A percentile compares a stretch with the other conserved stretches of the same genome.
Conservation (phyloP, 2,329 filamentous ascomycete genomes). For the Pyrenophora graminea region DNA sequence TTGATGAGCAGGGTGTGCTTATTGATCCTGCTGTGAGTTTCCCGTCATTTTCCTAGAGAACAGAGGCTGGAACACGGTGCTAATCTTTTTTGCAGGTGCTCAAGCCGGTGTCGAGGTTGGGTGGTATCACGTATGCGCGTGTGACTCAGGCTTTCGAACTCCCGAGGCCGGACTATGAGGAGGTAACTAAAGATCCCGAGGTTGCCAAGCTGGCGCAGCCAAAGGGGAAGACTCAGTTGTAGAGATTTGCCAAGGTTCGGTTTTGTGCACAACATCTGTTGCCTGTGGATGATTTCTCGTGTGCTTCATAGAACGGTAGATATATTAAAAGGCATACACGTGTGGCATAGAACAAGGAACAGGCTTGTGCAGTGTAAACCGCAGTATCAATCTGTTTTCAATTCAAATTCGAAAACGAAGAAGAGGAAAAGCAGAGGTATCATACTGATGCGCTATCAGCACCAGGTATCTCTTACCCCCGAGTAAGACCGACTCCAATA, state of each 20-base stretch:
- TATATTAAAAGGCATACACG: too few relatives aligned
- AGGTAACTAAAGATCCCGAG: constrained; percentile 55
- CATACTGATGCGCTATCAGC: too few relatives aligned
- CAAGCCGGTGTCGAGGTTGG: constrained; percentile 75
- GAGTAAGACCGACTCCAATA: too few relatives aligned
- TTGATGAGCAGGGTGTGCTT: constrained; percentile 75
- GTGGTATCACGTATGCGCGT: constrained; percentile 83
- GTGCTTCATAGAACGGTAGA: too few relatives aligned
- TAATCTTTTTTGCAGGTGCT: constrained; percentile 58
- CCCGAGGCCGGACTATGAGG: constrained; percentile 59
- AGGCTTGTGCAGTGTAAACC: too few relatives aligned
- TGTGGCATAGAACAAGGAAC: too few relatives aligned
- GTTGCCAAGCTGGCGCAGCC: constrained; percentile 59
- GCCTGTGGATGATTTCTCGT: too few relatives aligned
- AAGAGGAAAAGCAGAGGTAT: too few relatives aligned
- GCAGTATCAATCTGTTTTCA: too few relatives aligned
- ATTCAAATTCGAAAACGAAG: too few relatives aligned
- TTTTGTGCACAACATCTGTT: too few relatives aligned
- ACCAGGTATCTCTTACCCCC: too few relatives aligned
- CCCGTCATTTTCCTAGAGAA: neutral
- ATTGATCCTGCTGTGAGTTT: constrained; percentile 69
- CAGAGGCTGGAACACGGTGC: neutral
- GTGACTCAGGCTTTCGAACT: constrained; percentile 73
- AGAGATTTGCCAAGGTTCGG: neutral
- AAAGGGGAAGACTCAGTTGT: constrained; percentile 6